phyloP scores from a whole-genome alignment of 2,329 filamentous ascomycete genomes.

The Hortaea werneckii region DNA sequence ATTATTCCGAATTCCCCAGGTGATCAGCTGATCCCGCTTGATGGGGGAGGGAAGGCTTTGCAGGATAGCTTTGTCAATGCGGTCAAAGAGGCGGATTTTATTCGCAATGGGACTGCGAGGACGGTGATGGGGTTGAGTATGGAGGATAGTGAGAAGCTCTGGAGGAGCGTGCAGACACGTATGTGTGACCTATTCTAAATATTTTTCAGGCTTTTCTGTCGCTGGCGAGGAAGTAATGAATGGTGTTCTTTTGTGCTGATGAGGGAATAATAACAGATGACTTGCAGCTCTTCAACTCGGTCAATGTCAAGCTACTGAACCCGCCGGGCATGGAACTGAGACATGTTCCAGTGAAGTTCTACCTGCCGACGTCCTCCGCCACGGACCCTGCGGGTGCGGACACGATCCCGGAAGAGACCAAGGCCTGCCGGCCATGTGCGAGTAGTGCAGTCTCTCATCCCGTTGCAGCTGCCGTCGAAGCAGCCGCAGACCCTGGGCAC shows the following conservation, averaged over 20 bases:
- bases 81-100: slow-evolving; percentile 73
- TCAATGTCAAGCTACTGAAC: slow-evolving; percentile 69
- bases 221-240: background rate
- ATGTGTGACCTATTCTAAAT: slow-evolving; percentile 17
- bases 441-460: slow-evolving; percentile 63
- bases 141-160: slow-evolving; percentile 70
- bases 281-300: slow-evolving; percentile 57
- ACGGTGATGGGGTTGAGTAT: slow-evolving; percentile 84
- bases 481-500: slow-evolving; percentile 63
- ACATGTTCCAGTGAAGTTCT: slow-evolving; percentile 79
- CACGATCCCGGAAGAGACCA: slow-evolving; percentile 22
- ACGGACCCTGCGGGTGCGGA: slow-evolving; percentile 24
- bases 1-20: slow-evolving; percentile 50
- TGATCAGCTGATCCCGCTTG: slow-evolving; percentile 48
- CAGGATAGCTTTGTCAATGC: slow-evolving; percentile 59
- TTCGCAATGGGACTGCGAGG: slow-evolving; percentile 79
- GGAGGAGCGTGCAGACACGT: slow-evolving; percentile 70
- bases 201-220: background rate
- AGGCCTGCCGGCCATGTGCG: slow-evolving; percentile 31
- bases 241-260: background rate
- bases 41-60: slow-evolving; percentile 44
- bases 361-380: slow-evolving; percentile 52
- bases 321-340: slow-evolving; percentile 60
- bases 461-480: slow-evolving; percentile 32
- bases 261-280: slow-evolving; percentile 46